Evolutionary conservation across 805 yeast genomes (phyloP), one percentile per base, ranked within the genome.

Genomic region (Cyberlindnera misumaiensis): DNA sequence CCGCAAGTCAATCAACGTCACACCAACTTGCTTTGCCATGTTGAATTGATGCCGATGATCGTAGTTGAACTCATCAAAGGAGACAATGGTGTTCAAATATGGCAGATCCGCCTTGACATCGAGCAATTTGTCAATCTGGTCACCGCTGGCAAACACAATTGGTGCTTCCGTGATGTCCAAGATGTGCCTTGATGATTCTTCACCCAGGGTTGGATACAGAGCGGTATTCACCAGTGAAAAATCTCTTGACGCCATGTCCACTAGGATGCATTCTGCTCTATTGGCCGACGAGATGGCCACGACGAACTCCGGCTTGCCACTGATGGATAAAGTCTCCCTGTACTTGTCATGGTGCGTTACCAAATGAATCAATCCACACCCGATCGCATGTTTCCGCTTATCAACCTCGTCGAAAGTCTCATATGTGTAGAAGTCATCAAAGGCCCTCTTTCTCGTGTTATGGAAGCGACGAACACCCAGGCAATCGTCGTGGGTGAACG

Each of bases 221-320:
- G 77, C 69, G 13, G 76, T 74, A 41, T 67, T 65, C 11, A 73
- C 55, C 28, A 64, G 67, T 56, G 69, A 68, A 59, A 72, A 77
- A 15, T 72, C 65, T 29, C 67, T 67, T 49, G 83, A 73, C 0
- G 87, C 86, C 46, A 81, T 55, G 55, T 83, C 89, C 16, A 82
- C 58, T 11, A 82, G 52, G 11, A 69, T 59, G 89, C 90, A 83
- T 58, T 81, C 83, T 6, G 66, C 56, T 33, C 79, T 60, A 53
- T 80, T 80, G 20, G 66, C 62, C 17, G 79, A 67, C 47, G 73
- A 67, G 3, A 80, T 49, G 3, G 80, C 63, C 27, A 79, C 73
- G 27, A 75, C 60, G 48, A 77, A 79, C 30, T 64, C 60, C 13
- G 56, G 53, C 34, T 48, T 53, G 2, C 45, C 45, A 16, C 39